Percentiles rank a stretch among this genome's conserved stretches.
Evolutionary conservation across 225 moss, liverwort and hornwort genomes (phyloP).

Genomic region (Pseudisothecium myosuroides): DNA sequence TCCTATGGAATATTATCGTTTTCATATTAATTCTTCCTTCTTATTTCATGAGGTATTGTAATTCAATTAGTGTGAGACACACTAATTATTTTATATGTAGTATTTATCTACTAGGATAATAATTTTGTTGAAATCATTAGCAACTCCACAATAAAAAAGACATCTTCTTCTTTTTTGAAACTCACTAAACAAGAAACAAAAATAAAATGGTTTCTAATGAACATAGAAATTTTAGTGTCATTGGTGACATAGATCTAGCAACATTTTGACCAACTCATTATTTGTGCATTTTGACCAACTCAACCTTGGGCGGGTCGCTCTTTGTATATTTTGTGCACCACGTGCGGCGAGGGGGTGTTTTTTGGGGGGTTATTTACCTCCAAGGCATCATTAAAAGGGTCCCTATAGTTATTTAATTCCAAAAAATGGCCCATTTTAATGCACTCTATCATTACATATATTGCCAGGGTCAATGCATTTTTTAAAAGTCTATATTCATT

Average conservation of each 20-base stretch:
- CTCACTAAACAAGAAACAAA: not conserved
- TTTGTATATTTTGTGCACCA: no score
- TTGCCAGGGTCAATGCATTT: no score
- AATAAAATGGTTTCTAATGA: not conserved
- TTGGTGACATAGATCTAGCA: rapidly evolving
- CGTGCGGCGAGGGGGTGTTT: no score
- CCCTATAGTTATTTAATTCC: no score
- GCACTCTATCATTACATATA: no score
- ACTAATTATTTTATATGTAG: not conserved
- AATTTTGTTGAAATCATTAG: not conserved
- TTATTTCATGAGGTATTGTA: no score
- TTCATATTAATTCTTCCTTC: not conserved
- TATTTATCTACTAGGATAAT: not conserved
- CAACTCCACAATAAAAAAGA: not conserved
- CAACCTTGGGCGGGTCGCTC: no score
- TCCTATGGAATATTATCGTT: not conserved
- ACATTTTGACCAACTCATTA: not conserved
- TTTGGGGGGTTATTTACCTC: no score
- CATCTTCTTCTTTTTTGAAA: rapidly evolving
- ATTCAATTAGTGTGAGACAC: no score
- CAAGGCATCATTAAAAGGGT: no score
- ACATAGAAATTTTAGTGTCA: not conserved
- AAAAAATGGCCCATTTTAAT: no score
- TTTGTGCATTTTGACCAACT: not conserved
- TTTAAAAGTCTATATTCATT: no score